Conservation (phyloP, 2,329 filamentous ascomycete species). For the Ascochyta clinopodiicola region DNA sequence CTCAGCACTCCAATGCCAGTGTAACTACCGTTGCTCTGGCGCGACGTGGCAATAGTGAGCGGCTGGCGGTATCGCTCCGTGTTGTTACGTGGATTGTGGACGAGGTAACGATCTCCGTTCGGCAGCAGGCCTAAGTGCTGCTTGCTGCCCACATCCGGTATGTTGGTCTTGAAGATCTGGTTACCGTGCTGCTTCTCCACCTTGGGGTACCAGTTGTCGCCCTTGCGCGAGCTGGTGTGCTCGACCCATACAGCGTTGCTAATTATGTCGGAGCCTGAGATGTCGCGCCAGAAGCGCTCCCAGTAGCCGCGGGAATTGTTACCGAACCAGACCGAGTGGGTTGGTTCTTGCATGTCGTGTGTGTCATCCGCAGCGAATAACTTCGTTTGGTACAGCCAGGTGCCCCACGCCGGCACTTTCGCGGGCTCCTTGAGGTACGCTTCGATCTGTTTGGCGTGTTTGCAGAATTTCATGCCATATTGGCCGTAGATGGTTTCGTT, state of each 20-base stretch:
- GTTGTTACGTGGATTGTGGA: slow-evolving; percentile 22
- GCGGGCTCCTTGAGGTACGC: slow-evolving; percentile 17
- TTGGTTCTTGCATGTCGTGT: slow-evolving; percentile 23
- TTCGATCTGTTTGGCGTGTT: slow-evolving; percentile 20
- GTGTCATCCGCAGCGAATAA: slow-evolving; percentile 16
- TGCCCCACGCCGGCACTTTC: slow-evolving; percentile 21
- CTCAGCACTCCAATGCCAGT: slow-evolving; percentile 20
- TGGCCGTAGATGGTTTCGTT: slow-evolving; percentile 22
- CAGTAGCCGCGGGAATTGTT: slow-evolving; percentile 15
- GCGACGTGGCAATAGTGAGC: slow-evolving; percentile 19
- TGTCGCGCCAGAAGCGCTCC: slow-evolving; percentile 24
- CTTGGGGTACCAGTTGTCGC: slow-evolving; percentile 14
- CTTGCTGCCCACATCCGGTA: slow-evolving; percentile 22
- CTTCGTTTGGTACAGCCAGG: slow-evolving; percentile 21
- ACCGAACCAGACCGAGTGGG: slow-evolving; percentile 20
- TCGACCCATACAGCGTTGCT: slow-evolving; percentile 21
- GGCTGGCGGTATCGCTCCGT: slow-evolving; percentile 15
- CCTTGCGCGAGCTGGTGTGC: slow-evolving; percentile 7
- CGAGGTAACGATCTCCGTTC: slow-evolving; percentile 12
- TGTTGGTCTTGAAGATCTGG: slow-evolving; percentile 19
- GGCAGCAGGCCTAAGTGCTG: slow-evolving; percentile 16
- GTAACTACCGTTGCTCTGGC: slow-evolving; percentile 4
- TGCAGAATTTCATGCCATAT: slow-evolving; percentile 22
- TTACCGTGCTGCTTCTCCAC: slow-evolving; percentile 16
- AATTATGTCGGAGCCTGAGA: slow-evolving; percentile 13